Evolutionary conservation across 805 yeast genomes (phyloP), one percentile per base, ranked within the genome.

Genomic region (Yarrowia keelungensis): DNA sequence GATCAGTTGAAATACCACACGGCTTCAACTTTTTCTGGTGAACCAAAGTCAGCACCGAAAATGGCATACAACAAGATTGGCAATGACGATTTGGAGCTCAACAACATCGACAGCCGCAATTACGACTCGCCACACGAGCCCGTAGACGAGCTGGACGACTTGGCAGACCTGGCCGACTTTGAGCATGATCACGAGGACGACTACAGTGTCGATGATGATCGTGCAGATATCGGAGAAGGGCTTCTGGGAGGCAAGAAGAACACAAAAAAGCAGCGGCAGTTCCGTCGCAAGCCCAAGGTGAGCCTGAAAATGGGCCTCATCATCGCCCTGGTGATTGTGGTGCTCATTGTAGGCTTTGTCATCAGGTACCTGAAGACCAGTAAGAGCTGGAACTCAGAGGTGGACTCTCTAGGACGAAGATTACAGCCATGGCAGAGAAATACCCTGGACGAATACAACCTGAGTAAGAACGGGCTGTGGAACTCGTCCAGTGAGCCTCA

Each of bases 381-480:
- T 15, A 32, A 26, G 56, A 22, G 47, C 8, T 62, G 54, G 54
- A 2, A 14, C 5, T 39, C 46, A 4, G 67, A 62, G 26, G 46
- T 38, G 32, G 67, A 62, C 15, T 67, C 50, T 43, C 51, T 53
- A 46, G 70, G 35, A 53, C 43, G 58, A 45, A 43, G 15, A 38
- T 47, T 74, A 42, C 26, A 71, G 59, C 59, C 72, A 0, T 76
- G 79, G 79, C 76, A 75, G 54, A 72, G 72, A 42, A 76, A 76
- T 54, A 75, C 78, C 1, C 69, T 72, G 4, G 56, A 71, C 15
- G 75, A 75, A 26, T 76, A 76, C 69, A 69, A 69, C 38, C 47
- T 73, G 14, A 69, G 70, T 16, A 58, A 71, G 26, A 51, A 64
- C 22, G 70, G 72, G 2, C 43, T 67, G 68, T 70, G 73, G 72